A percentile compares a stretch with the other conserved stretches of the same genome.
Conservation (phyloP, 2,329 filamentous ascomycete genomes). For the Aspergillus sergii region DNA sequence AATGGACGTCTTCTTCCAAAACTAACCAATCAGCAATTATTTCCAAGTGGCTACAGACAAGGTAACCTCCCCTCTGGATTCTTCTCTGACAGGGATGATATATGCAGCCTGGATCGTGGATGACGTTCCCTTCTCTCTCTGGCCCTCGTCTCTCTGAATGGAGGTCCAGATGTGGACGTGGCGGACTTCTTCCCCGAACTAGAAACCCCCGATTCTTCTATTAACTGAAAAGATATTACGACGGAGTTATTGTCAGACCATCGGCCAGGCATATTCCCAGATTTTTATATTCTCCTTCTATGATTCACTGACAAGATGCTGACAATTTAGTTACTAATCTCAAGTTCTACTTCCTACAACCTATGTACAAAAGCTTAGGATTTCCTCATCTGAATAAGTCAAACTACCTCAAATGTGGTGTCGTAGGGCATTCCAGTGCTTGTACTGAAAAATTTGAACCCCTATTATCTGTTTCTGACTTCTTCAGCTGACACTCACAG, state of each 20-base stretch:
- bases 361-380: slow-evolving; percentile 38
- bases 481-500: slow-evolving; percentile 15
- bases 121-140: too few species aligned
- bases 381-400: slow-evolving; percentile 39
- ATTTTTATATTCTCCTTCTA: slow-evolving; percentile 30
- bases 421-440: slow-evolving; percentile 20
- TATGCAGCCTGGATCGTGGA: too few species aligned
- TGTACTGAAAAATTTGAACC: too few species aligned
- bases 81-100: too few species aligned
- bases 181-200: slow-evolving; percentile 42
- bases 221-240: slow-evolving; percentile 43
- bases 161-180: too few species aligned
- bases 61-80: too few species aligned
- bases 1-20: too few species aligned
- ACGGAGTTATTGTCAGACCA: slow-evolving; percentile 43
- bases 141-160: too few species aligned
- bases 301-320: background rate
- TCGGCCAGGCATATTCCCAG: slow-evolving; percentile 36
- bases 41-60: too few species aligned
- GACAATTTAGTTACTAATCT: slow-evolving; percentile 28
- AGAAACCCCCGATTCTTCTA: slow-evolving; percentile 21
- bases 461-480: too few species aligned
- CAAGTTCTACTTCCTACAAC: slow-evolving; percentile 42
- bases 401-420: slow-evolving; percentile 39
- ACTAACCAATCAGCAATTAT: too few species aligned